phyloP scores from a whole-genome alignment of 257 asterid species.

The Solanum megistacrolobum region DNA sequence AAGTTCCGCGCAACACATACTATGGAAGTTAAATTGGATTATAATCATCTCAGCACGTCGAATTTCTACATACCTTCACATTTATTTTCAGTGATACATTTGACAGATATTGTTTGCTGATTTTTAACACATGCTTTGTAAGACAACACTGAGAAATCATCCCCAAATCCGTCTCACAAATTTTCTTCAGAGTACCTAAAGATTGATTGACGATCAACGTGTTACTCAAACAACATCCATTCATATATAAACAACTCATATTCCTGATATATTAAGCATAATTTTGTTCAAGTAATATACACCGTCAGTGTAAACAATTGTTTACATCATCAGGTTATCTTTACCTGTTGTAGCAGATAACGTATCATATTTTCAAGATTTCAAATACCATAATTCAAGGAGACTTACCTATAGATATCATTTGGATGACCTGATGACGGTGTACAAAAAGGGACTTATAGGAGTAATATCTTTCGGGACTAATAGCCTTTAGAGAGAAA shows the following conservation, averaged over 20 bases:
- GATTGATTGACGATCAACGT: neutral
- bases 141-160: slow-evolving; percentile 90
- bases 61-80: slow-evolving; percentile 52
- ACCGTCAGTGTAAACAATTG: neutral
- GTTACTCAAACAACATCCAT: neutral
- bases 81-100: slow-evolving; percentile 94
- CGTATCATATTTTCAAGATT: neutral
- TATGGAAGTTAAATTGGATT: neutral
- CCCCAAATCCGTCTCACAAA: slow-evolving; percentile 96
- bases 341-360: neutral
- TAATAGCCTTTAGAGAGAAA: neutral
- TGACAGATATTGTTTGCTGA: slow-evolving; percentile 93
- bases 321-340: neutral
- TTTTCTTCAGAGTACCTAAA: slow-evolving; percentile 83
- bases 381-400: neutral
- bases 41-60: neutral
- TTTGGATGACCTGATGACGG: neutral
- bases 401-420: neutral
- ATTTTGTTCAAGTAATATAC: neutral
- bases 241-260: neutral
- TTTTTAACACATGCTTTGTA: slow-evolving; percentile 87
- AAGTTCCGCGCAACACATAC: neutral
- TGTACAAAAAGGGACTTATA: neutral
- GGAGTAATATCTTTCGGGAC: neutral
- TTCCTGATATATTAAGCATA: neutral